Base-by-base conservation (phyloP, 2,329 filamentous ascomycete genomes). In the Diaporthe capsici region DNA sequence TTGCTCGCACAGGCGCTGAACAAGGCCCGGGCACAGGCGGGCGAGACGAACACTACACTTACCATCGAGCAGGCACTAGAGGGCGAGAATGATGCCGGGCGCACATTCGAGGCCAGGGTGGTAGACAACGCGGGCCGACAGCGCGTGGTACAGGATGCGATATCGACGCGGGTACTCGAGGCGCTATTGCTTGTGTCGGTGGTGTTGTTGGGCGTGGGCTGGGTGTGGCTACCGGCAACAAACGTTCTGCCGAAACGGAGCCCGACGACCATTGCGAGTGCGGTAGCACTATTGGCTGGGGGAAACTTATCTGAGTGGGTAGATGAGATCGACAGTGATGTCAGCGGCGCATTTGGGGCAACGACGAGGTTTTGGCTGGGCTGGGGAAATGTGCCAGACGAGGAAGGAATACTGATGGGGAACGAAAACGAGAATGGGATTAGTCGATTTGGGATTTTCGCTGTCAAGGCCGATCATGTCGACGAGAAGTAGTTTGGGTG, bases 1-100 rank as follows among this genome's bases (percentile, higher is more conserved):
- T 78, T 91, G 90, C 28, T 90, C 86, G 70, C 82, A 77, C 39
- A 94, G 83, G 81, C 91, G 93, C 2, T 84, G 84, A 20, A 90
- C 85, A 28, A 17, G 0, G 25, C 2, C 51, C 67, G 67, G 15
- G 51, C 12, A 4, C 51, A 37, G 5, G 12, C 28, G 5, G 4
- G 22, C 10, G 25, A 47, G 4, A 53, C n/a, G 2, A 71, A 17
- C 5, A 9, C 25, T 4, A 39, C 39, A 5, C 39, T 10, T 63
- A 51, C 42, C 28, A 4, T 8, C 10, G 51, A 55, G 22, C 51
- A 55, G 13, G 51, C 25, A 2, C 17, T 55, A 10, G 13, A 8
- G 2, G 51, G 51, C 4, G 25, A 15, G 12, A 28, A 5, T 3
- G 51, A 55, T 55, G 51, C n/a, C 7, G 51, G 51, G 6, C 51